Conservation (phyloP, 331 rosid species). For the Cydonia oblonga region DNA sequence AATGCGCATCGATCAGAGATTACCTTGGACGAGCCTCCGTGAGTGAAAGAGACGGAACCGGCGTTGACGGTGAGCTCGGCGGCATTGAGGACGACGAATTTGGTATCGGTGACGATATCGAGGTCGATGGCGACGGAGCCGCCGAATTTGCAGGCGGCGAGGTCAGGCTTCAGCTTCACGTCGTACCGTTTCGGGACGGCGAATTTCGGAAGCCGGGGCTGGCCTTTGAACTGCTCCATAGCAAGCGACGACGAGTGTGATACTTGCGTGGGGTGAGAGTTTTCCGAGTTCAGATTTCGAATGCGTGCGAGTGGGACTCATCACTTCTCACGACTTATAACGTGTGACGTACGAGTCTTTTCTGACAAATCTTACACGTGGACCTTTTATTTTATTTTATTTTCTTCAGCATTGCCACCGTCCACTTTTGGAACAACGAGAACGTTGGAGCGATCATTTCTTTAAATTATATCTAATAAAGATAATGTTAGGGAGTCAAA, state of each 20-base stretch:
- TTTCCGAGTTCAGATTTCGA: background rate
- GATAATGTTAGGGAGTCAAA: no score
- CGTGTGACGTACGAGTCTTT: background rate
- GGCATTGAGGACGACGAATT: constrained; percentile 67
- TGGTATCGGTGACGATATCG: constrained; percentile 49
- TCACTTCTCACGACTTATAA: background rate
- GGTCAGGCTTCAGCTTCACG: constrained; percentile 63
- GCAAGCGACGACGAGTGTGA: background rate
- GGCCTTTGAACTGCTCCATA: constrained; percentile 80
- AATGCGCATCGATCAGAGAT: background rate
- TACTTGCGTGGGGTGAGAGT: background rate
- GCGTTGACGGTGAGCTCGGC: constrained; percentile 39
- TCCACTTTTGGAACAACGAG: no score
- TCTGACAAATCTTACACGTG: no score
- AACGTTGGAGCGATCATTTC: rapidly evolving
- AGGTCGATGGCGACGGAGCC: constrained; percentile 55
- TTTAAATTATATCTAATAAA: no score
- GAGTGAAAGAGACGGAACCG: constrained; percentile 31
- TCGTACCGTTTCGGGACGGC: constrained; percentile 73
- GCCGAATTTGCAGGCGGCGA: constrained; percentile 45
- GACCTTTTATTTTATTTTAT: no score
- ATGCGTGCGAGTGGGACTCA: background rate
- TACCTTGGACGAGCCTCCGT: constrained; percentile 43
- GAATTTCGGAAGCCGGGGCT: constrained; percentile 81
- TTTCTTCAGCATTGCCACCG: no score